Evolutionary conservation across 2,329 filamentous ascomycete species (phyloP), one percentile per base, ranked within the genome.

Genomic region (Xylaria sp.): DNA sequence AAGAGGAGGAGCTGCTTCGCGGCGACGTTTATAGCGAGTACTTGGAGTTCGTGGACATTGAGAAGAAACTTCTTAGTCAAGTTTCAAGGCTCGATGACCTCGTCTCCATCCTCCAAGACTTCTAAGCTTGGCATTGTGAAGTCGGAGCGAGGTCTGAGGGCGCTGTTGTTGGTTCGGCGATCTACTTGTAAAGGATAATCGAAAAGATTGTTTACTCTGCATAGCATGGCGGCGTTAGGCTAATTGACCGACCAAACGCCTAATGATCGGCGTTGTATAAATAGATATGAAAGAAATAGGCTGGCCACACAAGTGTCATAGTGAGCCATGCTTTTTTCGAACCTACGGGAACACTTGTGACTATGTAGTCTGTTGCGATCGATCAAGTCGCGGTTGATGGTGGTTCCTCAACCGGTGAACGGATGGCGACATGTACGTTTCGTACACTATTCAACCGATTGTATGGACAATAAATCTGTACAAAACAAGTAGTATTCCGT

Each of bases 61-160:
- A 88, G 70, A 85, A 88, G 68, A 88, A 88, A 76, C 78, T 99
- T 46, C 77, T 95, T 42, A 85, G 86, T 1, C 91, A 97, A 74
- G 80, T 97, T 9, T 84, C 84, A 72, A 83, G 91, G 62, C 79
- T 96, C 66, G 94, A 99, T 75, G 89, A 94, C 55, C 79, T 96
- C 66, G 87, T 97, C 52, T 88, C 88, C 30, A 82, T 94, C 10
- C 81, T 97, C 66, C 82, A 90, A 63, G 94, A 99, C 72, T 92
- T 65, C 61, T 65, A 44, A 59, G 57, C 59, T 58, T 59, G 61
- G 59, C 59, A 66, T 59, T 16, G 2, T 16, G 30, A 58, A 59
- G 59, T 19, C 52, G 9, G 59, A 60, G 59, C 23, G 58, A 59
- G 48, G 3, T 10, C 16, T 55, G 59, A 6, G 9, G 42, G 42